A percentile compares a stretch with the other conserved stretches of the same genome.
Evolutionary conservation across 2,329 filamentous ascomycete genomes (phyloP).

Genomic region (Helotiales sp.): DNA sequence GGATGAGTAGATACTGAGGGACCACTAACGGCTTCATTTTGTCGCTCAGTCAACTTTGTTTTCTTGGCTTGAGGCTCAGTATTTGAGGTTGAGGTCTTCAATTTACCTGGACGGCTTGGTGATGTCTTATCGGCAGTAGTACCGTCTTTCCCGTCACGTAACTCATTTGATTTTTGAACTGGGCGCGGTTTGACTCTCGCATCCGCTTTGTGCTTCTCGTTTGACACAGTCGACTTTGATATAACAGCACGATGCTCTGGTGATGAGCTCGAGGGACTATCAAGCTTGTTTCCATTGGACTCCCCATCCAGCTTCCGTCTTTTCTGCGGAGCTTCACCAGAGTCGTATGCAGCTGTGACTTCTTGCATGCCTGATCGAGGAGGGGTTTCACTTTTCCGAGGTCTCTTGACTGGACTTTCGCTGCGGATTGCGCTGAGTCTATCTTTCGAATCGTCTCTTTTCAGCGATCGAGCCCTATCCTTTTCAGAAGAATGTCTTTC

Average conservation of each 20-base stretch:
- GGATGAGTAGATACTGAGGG: slow-evolving; percentile 39
- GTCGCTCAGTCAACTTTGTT: slow-evolving; percentile 12
- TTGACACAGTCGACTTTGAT: slow-evolving; percentile 20
- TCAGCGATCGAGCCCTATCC: slow-evolving; percentile 60
- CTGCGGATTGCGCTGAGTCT: slow-evolving; percentile 47
- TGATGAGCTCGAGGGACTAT: slow-evolving; percentile 28
- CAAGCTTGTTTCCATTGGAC: slow-evolving; percentile 21
- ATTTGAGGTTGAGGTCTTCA: slow-evolving; percentile 6
- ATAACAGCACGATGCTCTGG: slow-evolving; percentile 27
- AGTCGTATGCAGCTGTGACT: slow-evolving; percentile 51
- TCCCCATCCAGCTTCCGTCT: slow-evolving; percentile 58
- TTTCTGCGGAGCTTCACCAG: slow-evolving; percentile 52
- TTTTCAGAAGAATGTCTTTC: slow-evolving; percentile 27
- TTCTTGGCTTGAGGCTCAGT: slow-evolving; percentile 18
- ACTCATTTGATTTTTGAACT: slow-evolving; percentile 12
- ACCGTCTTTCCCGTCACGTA: slow-evolving; percentile 11
- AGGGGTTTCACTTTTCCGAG: slow-evolving; percentile 59
- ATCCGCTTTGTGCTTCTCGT: slow-evolving; percentile 25
- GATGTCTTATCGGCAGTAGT: slow-evolving; percentile 15
- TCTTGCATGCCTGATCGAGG: slow-evolving; percentile 45
- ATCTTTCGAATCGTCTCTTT: slow-evolving; percentile 61
- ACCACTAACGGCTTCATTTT: slow-evolving; percentile 7
- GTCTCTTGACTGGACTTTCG: slow-evolving; percentile 57
- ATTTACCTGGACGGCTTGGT: slow-evolving; percentile 15
- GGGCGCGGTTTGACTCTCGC: slow-evolving; percentile 18